Percentiles rank a stretch among this genome's conserved stretches.
Evolutionary conservation across 768 basidiomycete genomes (phyloP).

Genomic region (Scleroderma citrinum): DNA sequence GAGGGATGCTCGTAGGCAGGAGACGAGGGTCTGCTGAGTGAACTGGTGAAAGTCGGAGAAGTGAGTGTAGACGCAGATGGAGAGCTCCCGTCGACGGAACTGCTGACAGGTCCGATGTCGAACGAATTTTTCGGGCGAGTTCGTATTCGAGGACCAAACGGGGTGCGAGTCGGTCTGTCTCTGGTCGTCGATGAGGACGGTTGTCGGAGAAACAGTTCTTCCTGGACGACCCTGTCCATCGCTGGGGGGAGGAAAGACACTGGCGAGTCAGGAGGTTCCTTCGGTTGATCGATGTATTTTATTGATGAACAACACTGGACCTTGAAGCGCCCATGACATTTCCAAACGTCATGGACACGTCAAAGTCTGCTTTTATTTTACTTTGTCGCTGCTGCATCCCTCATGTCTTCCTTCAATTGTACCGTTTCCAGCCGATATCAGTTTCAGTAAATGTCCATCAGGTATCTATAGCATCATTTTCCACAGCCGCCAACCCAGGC

Average conservation of each 20-base stretch:
- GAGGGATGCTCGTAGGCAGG: slow-evolving; percentile 1
- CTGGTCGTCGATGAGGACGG: slow-evolving; percentile 5
- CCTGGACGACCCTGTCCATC: slow-evolving; percentile 11
- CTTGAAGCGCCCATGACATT: neutral
- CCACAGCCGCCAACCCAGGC: too few relatives aligned
- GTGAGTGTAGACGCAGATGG: neutral
- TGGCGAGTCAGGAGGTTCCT: neutral
- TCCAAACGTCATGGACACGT: too few relatives aligned
- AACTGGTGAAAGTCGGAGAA: slow-evolving; percentile 1
- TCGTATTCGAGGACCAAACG: slow-evolving; percentile 18
- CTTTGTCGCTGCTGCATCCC: too few relatives aligned
- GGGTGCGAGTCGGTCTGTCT: slow-evolving; percentile 20
- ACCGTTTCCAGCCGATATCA: too few relatives aligned
- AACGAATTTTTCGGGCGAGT: slow-evolving; percentile 9
- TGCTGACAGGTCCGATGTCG: slow-evolving; percentile 7
- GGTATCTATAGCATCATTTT: too few relatives aligned
- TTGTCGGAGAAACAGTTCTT: slow-evolving; percentile 9
- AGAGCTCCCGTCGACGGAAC: slow-evolving; percentile 6
- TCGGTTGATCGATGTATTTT: too few relatives aligned
- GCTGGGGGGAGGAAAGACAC: neutral
- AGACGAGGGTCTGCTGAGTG: neutral
- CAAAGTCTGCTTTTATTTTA: too few relatives aligned
- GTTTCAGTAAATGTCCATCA: too few relatives aligned
- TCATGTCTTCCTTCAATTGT: too few relatives aligned
- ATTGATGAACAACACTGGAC: neutral